Conservation (phyloP, 768 basidiomycete genomes). For the Psilocybe cyanescens region DNA sequence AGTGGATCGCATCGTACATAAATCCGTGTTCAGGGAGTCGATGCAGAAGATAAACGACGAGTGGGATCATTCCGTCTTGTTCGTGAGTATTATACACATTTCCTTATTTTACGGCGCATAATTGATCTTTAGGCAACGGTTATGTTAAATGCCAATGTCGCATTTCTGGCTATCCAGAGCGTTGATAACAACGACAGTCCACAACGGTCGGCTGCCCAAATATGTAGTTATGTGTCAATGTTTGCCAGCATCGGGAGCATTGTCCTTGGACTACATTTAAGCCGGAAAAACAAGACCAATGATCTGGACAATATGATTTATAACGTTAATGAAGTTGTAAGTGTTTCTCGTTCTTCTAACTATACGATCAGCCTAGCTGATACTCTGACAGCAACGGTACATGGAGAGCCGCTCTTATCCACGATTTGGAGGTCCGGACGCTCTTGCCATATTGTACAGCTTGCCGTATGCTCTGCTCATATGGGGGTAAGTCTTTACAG, state of each 20-base stretch:
- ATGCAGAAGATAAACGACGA: constrained; percentile 48
- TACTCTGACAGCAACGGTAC: constrained; percentile 25
- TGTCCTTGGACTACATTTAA: constrained; percentile 48
- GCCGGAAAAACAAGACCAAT: constrained; percentile 46
- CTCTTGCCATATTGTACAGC: constrained; percentile 31
- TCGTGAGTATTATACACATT: constrained; percentile 37
- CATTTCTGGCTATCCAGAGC: constrained; percentile 58
- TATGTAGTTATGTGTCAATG: constrained; percentile 54
- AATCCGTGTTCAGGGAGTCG: constrained; percentile 46
- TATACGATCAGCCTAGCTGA: not conserved
- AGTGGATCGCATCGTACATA: constrained; percentile 48
- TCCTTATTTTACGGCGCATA: not conserved
- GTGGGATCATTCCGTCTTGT: constrained; percentile 55
- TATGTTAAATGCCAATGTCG: constrained; percentile 60
- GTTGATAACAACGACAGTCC: constrained; percentile 31
- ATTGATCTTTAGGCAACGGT: constrained; percentile 49
- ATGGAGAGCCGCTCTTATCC: constrained; percentile 22
- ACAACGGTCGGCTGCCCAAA: constrained; percentile 44
- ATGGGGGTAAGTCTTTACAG: constrained; percentile 32
- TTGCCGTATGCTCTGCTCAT: constrained; percentile 34
- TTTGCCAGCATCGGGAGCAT: constrained; percentile 51
- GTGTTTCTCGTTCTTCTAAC: constrained; percentile 12
- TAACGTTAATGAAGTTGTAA: constrained; percentile 40
- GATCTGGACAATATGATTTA: constrained; percentile 35
- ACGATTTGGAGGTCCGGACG: constrained; percentile 32